Base-by-base conservation (phyloP, 1,284 basidiomycete species). In the Volvariella surrecta region DNA sequence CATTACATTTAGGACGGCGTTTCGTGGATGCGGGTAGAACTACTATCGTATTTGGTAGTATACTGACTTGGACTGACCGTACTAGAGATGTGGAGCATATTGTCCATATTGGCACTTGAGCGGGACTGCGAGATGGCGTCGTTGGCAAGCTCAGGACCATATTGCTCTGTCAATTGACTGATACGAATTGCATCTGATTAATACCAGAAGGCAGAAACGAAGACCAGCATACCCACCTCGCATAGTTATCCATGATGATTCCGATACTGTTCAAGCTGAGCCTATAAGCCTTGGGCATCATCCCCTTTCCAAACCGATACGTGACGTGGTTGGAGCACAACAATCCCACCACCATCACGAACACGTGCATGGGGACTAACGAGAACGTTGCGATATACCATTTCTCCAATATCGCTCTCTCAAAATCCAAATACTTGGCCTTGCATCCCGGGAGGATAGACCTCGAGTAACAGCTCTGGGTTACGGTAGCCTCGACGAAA, bases 251-350 rank as follows among this genome's bases (percentile, higher is more conserved):
- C 49, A 50, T 48, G 37, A 52, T 49, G 37, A 72, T 62, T 3
- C 72, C 73, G 70, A 77, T 73, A 48, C 62, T 68, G 43, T 61
- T 62, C 57, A 68, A 54, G 54, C 71, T 70, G 44, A 79, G 61
- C 16, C 75, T 60, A 60, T 79, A 79, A 24, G 68, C 68, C 58
- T 76, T 71, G 32, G 76, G 76, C 55, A 72, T 79, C 62, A 80
- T 67, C 37, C 76, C 76, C 61, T 80, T 80, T 19, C 76, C 76
- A 58, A 79, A 79, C 43, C 76, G 62, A 54, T 77, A 79, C 20
- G 76, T 80, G 51, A 79, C 67, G 49, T 79, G 75, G 56, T 78
- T 77, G n/a, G 71, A 70, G 58, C 74, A 78, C 39, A 79, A 53
- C 32, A 82, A 56, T 8, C 65, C 71, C 3, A 68, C 60, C 40